Evolutionary conservation across 805 yeast species (phyloP), one percentile per base, ranked within the genome.

Genomic region (Ogataea salicorniae): DNA sequence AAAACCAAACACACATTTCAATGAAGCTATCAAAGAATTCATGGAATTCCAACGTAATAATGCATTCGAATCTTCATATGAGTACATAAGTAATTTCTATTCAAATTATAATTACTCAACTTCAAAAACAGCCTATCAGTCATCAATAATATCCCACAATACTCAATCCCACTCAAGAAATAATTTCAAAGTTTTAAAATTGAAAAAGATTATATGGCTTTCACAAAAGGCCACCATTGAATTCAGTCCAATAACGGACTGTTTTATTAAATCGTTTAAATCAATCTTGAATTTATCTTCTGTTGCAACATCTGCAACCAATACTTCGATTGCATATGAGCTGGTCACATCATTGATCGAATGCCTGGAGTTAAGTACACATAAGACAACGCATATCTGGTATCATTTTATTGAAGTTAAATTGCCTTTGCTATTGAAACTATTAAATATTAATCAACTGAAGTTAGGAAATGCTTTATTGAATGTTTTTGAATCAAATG

Each of bases 151-250:
- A 11, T n/a, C 42, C 4, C 46, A 43, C 16, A 44, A 42, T 17
- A 57, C 47, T 23, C n/a, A 16, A 49, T 4, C 31, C 42, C 7
- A 48, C 37, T 41, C 53, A 5, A 44, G 52, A 16, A 55, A 50
- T 23, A 56, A 54, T 26, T 39, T 52, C n/a, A 63, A 58, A 36
- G 33, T 55, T 7, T 39, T 62, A 8, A 54, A 56, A 39, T 38
- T 65, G 37, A 61, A 60, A 42, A 65, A 66, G 38, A 53, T 62
- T 11, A 42, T 66, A 8, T 67, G 70, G 70, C 46, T 67, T 16
- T 57, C 61, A 15, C 62, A 65, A 22, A 64, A 62, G 34, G 46
- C 63, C 13, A 54, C 62, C 4, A 47, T 63, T 23, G 53, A 48
- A 13, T 63, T 54, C 52, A 18, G 57, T 1, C 51, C 59, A 1